phyloP scores from a whole-genome alignment of 805 yeast genomes.

The Blastobotrys robertii region DNA sequence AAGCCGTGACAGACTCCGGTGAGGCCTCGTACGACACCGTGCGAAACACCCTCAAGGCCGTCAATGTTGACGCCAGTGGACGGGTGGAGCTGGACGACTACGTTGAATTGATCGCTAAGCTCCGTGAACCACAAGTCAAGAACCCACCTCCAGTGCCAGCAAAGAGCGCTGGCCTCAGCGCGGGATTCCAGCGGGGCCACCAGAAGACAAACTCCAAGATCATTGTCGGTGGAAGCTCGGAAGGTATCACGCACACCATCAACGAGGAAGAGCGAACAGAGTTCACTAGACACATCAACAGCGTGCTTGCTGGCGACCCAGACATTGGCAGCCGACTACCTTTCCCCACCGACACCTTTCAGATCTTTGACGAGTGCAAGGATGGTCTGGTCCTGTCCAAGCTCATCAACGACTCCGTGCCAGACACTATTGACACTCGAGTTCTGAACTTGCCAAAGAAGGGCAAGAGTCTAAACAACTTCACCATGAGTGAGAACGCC shows the following conservation, averaged over 20 bases:
- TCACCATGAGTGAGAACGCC: constrained; percentile 94
- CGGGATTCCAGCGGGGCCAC: constrained; percentile 3
- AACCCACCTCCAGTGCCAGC: constrained; percentile 4
- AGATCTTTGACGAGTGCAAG: constrained; percentile 90
- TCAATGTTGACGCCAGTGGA: constrained; percentile 92
- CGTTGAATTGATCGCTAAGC: constrained; percentile 72
- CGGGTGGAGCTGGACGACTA: constrained; percentile 94
- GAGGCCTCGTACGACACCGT: constrained; percentile 82
- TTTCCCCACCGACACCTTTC: constrained; percentile 87
- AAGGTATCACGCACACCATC: constrained; percentile 92
- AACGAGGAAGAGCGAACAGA: constrained; percentile 95
- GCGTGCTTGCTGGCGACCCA: constrained; percentile 80
- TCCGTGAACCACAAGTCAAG: constrained; percentile 38
- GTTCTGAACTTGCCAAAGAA: constrained; percentile 82
- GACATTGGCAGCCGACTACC: constrained; percentile 82
- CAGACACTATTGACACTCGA: constrained; percentile 97
- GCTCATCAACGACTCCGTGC: constrained; percentile 93
- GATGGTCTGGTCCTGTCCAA: constrained; percentile 91
- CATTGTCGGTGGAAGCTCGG: constrained; percentile 73
- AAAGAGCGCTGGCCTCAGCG: constrained; percentile 2
- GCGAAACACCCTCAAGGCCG: constrained; percentile 84
- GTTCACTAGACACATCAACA: constrained; percentile 91
- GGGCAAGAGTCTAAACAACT: constrained; percentile 76
- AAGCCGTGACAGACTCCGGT: constrained; percentile 70
- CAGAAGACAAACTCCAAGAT: constrained; percentile 37